A percentile compares a stretch with the other conserved stretches of the same genome.
phyloP scores from a whole-genome alignment of 176 grass and related monocot species.

The Phoenix roebelenii region DNA sequence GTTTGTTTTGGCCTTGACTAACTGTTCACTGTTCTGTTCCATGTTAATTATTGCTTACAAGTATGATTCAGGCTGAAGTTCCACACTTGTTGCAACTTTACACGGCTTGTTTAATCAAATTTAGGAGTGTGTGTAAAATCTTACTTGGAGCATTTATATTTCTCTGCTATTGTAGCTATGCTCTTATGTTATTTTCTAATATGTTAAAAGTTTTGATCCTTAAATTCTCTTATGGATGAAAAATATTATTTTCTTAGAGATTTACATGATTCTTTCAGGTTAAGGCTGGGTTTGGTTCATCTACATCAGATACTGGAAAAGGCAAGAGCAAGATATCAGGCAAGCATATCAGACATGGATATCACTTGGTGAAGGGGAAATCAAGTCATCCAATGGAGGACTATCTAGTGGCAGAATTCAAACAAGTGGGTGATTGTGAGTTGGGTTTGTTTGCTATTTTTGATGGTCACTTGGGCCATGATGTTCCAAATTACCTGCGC shows the following conservation, averaged over 20 bases:
- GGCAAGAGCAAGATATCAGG: constrained; percentile 79
- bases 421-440: constrained; percentile 46
- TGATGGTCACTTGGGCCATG: constrained; percentile 81
- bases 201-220: too few species aligned
- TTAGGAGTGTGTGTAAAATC: too few species aligned
- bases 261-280: constrained; percentile 32
- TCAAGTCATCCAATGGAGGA: constrained; percentile 91
- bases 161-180: too few species aligned
- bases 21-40: too few species aligned
- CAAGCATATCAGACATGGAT: constrained; percentile 57
- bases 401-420: constrained; percentile 75
- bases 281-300: constrained; percentile 71
- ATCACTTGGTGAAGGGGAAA: constrained; percentile 89
- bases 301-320: constrained; percentile 75
- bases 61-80: too few species aligned
- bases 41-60: too few species aligned
- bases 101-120: too few species aligned
- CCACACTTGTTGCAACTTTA: too few species aligned
- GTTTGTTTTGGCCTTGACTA: too few species aligned
- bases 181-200: too few species aligned
- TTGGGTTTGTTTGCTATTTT: constrained; percentile 91
- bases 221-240: too few species aligned
- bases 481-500: constrained; percentile 59
- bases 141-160: too few species aligned
- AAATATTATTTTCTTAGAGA: neutral